Conservation (phyloP, 345 rosid genomes). For the Bruguiera parviflora region DNA sequence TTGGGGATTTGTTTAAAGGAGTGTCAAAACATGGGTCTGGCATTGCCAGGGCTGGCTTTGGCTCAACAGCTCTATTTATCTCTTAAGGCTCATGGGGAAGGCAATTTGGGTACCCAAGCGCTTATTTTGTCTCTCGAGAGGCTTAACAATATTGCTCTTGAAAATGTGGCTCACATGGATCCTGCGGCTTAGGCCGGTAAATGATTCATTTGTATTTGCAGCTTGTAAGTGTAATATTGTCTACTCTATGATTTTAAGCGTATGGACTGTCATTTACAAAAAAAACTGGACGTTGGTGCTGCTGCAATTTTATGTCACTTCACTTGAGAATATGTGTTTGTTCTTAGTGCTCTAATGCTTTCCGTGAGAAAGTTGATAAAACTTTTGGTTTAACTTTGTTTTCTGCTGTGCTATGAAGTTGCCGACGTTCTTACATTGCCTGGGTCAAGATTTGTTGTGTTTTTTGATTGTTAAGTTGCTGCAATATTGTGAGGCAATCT, state of each 20-base stretch:
- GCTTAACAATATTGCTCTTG: conserved; percentile 63
- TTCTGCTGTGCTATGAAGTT: too few relatives aligned
- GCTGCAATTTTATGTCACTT: too few relatives aligned
- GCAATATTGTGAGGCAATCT: too few relatives aligned
- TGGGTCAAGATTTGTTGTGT: too few relatives aligned
- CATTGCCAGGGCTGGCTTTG: conserved; percentile 78
- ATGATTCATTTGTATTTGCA: neutral
- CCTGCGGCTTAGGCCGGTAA: conserved; percentile 18
- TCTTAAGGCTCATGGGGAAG: conserved; percentile 86
- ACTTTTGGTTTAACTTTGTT: too few relatives aligned
- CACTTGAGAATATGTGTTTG: neutral
- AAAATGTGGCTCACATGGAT: conserved; percentile 13
- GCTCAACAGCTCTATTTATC: conserved; percentile 91
- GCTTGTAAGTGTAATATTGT: neutral
- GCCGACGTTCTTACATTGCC: too few relatives aligned
- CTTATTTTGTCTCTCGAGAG: conserved; percentile 79
- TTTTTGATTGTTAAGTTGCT: too few relatives aligned
- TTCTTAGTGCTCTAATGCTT: too few relatives aligned
- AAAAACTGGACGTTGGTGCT: neutral
- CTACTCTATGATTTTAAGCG: neutral
- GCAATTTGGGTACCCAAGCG: conserved; percentile 73
- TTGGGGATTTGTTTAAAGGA: conserved; percentile 86
- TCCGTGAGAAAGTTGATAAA: too few relatives aligned
- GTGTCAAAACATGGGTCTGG: conserved; percentile 82
- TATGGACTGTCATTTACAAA: neutral